Evolutionary conservation across 768 basidiomycete genomes (phyloP), one percentile per base, ranked within the genome.

Genomic region (Calvatia gigantea): DNA sequence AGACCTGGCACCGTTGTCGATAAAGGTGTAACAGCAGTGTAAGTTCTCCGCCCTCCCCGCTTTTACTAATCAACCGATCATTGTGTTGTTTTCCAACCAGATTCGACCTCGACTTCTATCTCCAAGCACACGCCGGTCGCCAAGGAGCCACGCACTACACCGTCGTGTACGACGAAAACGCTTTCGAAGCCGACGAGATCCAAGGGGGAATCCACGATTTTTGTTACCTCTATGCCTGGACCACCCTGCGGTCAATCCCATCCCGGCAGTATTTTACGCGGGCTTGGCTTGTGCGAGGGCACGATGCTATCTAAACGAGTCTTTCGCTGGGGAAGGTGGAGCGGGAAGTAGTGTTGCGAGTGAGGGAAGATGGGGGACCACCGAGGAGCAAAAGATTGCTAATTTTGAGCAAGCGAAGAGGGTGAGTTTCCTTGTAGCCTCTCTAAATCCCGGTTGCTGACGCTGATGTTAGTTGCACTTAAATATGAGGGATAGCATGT

Each of bases 271-370:
- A 0, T 90, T 90, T 64, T 91, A 90, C 61, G 86, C 89, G 6
- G 89, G 92, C 69, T 69, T 92, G 48, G 91, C 89, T 1, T 91
- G 89, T 65, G 90, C 92, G 69, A 75, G 91, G 8, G 91, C 86
- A 0, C 71, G 90, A 33, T 86, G 77, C 64, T 93, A 91, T 63
- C 60, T 93, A 37, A 88, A 91, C 58, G 83, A 86, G 0, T 84
- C 90, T 49, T 67, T 92, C 66, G 79, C 75, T 3, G 79, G 81
- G 62, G 60, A 70, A 11, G 75, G 75, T 49, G 75, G n/a, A n/a
- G 63, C 3, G 60, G 62, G n/a, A 63, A 63, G 46, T 63, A 63
- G 61, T 51, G 67, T 14, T 33, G 19, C n/a, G n/a, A n/a, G n/a
- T n/a, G 35, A 41, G 33, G 41, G 51, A 55, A 65, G 51, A 73